phyloP scores from a whole-genome alignment of 306 rosid species.

The Glycine soja region DNA sequence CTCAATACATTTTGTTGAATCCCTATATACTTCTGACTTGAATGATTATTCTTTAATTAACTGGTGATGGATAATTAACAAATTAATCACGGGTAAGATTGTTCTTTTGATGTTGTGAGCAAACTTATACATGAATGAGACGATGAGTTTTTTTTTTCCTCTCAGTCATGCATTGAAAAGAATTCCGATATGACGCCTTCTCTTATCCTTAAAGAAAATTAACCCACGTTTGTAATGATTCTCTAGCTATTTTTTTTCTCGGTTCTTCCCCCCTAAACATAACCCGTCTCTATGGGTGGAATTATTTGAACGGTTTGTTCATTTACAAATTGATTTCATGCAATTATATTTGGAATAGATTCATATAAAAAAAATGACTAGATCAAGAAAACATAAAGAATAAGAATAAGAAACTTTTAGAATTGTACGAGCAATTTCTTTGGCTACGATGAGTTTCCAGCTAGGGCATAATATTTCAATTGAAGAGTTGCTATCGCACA shows the following conservation, averaged over 20 bases:
- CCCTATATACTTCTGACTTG: background rate
- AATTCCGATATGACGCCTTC: conserved; percentile 6
- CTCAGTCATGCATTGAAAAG: conserved; percentile 8
- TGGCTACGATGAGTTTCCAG: background rate
- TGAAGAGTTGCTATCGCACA: background rate
- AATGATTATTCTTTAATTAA: background rate
- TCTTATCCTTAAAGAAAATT: background rate
- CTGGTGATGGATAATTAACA: conserved; percentile 14
- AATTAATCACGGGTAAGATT: background rate
- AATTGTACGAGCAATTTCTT: conserved; percentile 6
- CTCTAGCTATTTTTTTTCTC: background rate
- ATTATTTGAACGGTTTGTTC: background rate
- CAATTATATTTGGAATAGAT: conserved; percentile 13
- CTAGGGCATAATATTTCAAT: background rate
- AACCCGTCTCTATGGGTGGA: background rate
- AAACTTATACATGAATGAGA: background rate
- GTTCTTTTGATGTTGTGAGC: background rate
- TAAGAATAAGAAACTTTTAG: conserved; percentile 29
- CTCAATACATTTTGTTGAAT: background rate
- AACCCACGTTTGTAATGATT: background rate
- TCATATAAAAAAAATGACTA: background rate
- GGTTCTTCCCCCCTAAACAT: conserved; percentile 32
- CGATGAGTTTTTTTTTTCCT: background rate
- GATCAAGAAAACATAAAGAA: background rate
- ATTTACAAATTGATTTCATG: background rate